Base-by-base conservation (phyloP, 805 yeast genomes). In the Naumovozyma baii region DNA sequence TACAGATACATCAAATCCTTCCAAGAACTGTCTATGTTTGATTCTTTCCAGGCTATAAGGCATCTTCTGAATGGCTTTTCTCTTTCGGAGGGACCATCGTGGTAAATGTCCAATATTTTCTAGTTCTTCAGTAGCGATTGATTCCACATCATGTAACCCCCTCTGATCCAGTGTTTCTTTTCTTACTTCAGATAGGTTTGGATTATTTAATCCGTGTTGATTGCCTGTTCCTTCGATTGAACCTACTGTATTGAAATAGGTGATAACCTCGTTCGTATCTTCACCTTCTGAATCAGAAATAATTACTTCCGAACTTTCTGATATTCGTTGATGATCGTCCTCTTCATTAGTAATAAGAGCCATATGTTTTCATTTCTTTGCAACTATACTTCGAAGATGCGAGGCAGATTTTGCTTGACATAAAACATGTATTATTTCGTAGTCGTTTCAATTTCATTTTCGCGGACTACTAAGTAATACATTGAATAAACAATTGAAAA, bases 1-100 rank as follows among this genome's bases (percentile, higher is more conserved):
- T 4, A 43, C 35, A 1, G 59, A 39, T 1, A 57, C 44, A 38
- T 55, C 62, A 37, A 43, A 51, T 0, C 64, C 64, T 41, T 54
- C 48, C 31, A 60, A 30, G 3, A 52, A 38, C 25, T 59, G 61
- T 36, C 51, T 47, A 38, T 60, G 62, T 34, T 48, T 55, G 18
- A 60, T 46, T 32, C 61, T 49, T 34, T 60, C 64, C 25, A 60
- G 40, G 42, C 62, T 60, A 36, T 60, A 60, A 3, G 64, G 64
- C 50, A 54, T 50, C 35, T 50, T 54, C 38, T 60, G 64, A n/a
- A 60, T 57, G 1, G 63, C 63, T 18, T 48, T 59, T 25, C 64
- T 47, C 38, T 53, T 50, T 28, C 64, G 41, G n/a, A 60, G 36
- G 10, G 49, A 45, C 36, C 62, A 39, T 33, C 44, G n/a, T n/a